Base-by-base conservation (phyloP, 805 yeast species). In the Candida sanyiensis region DNA sequence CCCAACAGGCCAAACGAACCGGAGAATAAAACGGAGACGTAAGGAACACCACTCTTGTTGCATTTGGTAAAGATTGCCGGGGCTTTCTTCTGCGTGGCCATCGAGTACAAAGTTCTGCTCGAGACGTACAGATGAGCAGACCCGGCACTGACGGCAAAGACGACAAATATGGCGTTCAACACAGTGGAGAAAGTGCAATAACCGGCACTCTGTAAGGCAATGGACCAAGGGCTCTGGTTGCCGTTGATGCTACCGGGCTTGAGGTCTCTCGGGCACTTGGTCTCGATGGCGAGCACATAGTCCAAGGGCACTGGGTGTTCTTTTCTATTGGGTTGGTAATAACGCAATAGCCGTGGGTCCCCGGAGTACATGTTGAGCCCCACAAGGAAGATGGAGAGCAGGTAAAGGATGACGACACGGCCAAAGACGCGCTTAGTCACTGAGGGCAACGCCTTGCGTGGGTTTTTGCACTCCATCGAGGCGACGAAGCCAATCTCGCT, bases 381-480 rank as follows among this genome's bases (percentile, higher is more conserved):
- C 23, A 83, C 80, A 11, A 80, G 64, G 52, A 85, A 79, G 16
- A 81, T 70, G 3, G 86, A 74, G 15, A 84, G 55, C 33, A 83
- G 58, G 57, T 84, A 85, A 46, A 83, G 72, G 1, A 81, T 56
- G 5, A 80, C 50, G 26, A 85, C 73, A 50, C 89, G 66, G 70
- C 83, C 80, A 54, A 83, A 83, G 3, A 83, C 85, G 49, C 82
- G 68, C 48, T 70, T 77, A 3, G 89, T 83, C 1, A 93, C 90
- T 9, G 79, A 70, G 1, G 94, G 94, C 13, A 85, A 66, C 0
- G 90, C 78, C 44, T 70, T 75, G 47, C 93, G 66, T 5, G 95
- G 95, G 47, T 83, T 80, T 44, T 80, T 67, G n/a, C 89, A 83
- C 57, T 85, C 95, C 57, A 89, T 84, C 6, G 90, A 87, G 3